Base-by-base conservation (phyloP, 106 monocot species). In the Xerophyta viscosa region DNA sequence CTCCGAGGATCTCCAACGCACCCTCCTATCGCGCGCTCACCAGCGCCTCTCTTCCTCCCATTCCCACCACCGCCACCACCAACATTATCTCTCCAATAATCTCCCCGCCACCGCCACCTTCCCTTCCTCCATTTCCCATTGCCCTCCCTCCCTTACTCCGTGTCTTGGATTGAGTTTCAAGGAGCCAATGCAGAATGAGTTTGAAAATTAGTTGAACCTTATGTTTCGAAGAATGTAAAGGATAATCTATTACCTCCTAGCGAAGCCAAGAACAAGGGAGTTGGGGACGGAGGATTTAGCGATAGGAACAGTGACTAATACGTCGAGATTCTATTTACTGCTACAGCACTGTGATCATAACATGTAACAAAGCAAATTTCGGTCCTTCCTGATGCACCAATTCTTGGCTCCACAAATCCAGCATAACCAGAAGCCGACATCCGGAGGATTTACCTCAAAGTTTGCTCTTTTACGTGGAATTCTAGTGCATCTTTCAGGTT, bases 81-180 rank as follows among this genome's bases (percentile, higher is more conserved):
- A 33, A 6, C 33, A 33, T 33, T 33, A 13, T 8, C 47, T 12
- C 22, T 17, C 26, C 28, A 25, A 11, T 24, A n/a, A 46, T 15
- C 8, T 20, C 24, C 48, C 4, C 24, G 48, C 48, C 46, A 45
- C 24, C 48, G 50, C 6, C 48, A 31, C 42, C 39, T 29, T 28
- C 2, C 29, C 25, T 41, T 52, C 46, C 6, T 33, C 33, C n/a
- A 31, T 48, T 14, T 48, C 47, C 15, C 17, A 31, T 20, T 28
- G 20, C 36, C 56, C n/a, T n/a, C n/a, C n/a, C n/a, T n/a, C n/a
- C n/a, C n/a, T n/a, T n/a, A n/a, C n/a, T n/a, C n/a, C n/a, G 55
- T 68, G 15, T 71, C 54, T 50, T 98, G 98, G 89, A 72, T 98
- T 31, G 82, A 79, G 51, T 60, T 98, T 52, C 89, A 79, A 67